Conservation (phyloP, 177 flowering plant genomes). For the Vitis hybrid region DNA sequence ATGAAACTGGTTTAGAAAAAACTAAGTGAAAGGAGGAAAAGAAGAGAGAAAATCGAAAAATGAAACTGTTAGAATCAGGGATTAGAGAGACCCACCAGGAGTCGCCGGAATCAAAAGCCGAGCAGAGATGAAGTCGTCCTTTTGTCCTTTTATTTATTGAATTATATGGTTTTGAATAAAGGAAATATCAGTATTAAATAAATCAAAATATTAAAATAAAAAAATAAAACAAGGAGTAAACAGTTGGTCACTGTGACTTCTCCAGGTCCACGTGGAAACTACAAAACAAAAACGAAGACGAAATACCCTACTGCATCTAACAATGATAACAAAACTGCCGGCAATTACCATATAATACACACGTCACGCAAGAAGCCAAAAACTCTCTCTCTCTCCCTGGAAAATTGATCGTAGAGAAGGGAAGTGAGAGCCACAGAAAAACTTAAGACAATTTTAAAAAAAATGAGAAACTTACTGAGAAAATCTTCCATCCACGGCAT, state of each 20-base stretch:
- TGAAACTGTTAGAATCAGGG: not conserved
- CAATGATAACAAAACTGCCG: slow-evolving; percentile 2
- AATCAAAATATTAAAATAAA: not conserved
- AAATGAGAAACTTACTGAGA: slow-evolving; percentile 9
- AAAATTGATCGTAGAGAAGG: not conserved
- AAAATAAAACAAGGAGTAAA: not conserved
- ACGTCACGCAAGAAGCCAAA: slow-evolving; percentile 16
- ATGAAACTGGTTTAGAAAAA: not conserved
- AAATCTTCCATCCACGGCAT: slow-evolving; percentile 16
- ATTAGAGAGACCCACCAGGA: slow-evolving; percentile 1
- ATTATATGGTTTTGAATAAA: too few relatives aligned
- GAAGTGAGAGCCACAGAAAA: slow-evolving; percentile 2
- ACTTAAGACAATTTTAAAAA: not conserved
- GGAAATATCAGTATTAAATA: too few relatives aligned
- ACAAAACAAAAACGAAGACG: not conserved
- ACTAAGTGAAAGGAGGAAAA: not conserved
- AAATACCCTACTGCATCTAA: not conserved
- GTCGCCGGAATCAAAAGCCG: not conserved
- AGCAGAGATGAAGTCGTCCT: too few relatives aligned
- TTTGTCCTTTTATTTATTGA: too few relatives aligned
- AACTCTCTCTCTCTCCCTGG: not conserved
- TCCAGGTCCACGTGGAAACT: not conserved
- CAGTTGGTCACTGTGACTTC: not conserved
- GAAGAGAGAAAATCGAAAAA: not conserved
- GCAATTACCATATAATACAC: slow-evolving; percentile 2